These are phyloP conservation scores for Plantago elongata DNA, from an alignment of 257 asterid genomes.

Conservation along the genomic window DNA sequence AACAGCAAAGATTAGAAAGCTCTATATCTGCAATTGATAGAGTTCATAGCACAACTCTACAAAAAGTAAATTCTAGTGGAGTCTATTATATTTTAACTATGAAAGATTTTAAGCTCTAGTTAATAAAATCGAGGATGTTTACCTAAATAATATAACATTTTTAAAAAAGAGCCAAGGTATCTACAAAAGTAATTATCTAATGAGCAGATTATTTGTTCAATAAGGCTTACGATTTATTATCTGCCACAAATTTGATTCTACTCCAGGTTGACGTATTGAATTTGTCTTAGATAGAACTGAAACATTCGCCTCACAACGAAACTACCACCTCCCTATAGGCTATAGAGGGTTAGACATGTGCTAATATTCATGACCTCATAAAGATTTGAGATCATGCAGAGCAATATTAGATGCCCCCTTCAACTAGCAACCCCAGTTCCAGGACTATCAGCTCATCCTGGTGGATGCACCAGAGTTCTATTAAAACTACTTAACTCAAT, in stretches of 20 bases:
- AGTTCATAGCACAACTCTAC: constrained; percentile 14
- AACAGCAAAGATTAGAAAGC: constrained; percentile 23
- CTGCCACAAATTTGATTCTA: constrained; percentile 3
- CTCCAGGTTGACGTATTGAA: not conserved
- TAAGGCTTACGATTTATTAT: constrained; percentile 13
- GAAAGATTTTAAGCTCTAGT: constrained; percentile 5
- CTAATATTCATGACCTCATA: not conserved
- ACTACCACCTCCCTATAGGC: not conserved
- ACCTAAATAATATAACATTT: constrained; percentile 11
- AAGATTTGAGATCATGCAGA: not conserved
- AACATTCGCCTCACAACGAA: not conserved
- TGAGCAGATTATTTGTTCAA: constrained; percentile 6
- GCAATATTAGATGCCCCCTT: constrained; percentile 7
- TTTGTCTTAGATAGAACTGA: not conserved
- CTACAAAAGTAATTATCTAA: constrained; percentile 4
- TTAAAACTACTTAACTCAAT: constrained; percentile 4
- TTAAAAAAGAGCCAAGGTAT: constrained; percentile 13
- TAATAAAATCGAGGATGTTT: not conserved
- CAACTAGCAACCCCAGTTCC: not conserved
- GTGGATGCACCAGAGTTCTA: constrained; percentile 6
- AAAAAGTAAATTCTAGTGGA: constrained; percentile 8
- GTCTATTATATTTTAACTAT: not conserved
- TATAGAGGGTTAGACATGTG: not conserved
- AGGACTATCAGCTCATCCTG: constrained; percentile 11
- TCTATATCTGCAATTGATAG: constrained; percentile 19